Base-by-base conservation (phyloP, 768 basidiomycete genomes). In the Boletellus ananas region DNA sequence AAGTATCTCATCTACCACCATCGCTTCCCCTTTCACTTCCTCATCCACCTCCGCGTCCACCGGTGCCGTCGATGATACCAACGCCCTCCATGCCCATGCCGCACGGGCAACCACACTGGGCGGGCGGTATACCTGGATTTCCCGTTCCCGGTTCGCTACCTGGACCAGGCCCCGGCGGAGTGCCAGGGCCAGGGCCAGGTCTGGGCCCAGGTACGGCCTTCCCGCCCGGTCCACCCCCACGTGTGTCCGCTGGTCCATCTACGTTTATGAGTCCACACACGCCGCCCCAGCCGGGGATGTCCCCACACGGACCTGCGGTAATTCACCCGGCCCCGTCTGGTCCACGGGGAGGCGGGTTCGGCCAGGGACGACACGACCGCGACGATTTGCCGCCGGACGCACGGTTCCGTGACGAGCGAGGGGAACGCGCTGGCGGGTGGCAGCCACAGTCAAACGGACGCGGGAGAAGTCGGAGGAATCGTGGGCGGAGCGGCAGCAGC, bases 361-460 rank as follows among this genome's bases (percentile, higher is more conserved):
- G 52, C 23, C 66, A 64, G 27, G 65, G 51, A 31, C 64, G 64
- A 16, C 63, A 56, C 5, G 67, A 65, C 34, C 66, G 57, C 10
- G 60, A 59, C 23, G 56, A 68, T 29, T 11, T 11, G 29, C 7
- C 29, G n/a, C 49, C 51, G 16, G 60, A 61, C 6, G 46, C 50
- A 10, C 62, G 60, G 44, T 58, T 45, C 8, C 61, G 56, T n/a
- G 62, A 64, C 43, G 72, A 72, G 47, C 61, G 70, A 21, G 63
- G 63, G 16, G 70, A 75, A 49, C 70, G 72, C 44, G 11, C 25
- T 0, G 54, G 66, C 9, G 63, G 58, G 34, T 67, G 68, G 60
- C 62, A 64, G 52, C 63, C 66, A 18, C 36, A 49, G 8, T 9
- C 51, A 13, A 65, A 66, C 20, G 68, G 70, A 6, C 65, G 71